Conservation (phyloP, 257 asterid genomes). For the Hygrophila difformis region DNA sequence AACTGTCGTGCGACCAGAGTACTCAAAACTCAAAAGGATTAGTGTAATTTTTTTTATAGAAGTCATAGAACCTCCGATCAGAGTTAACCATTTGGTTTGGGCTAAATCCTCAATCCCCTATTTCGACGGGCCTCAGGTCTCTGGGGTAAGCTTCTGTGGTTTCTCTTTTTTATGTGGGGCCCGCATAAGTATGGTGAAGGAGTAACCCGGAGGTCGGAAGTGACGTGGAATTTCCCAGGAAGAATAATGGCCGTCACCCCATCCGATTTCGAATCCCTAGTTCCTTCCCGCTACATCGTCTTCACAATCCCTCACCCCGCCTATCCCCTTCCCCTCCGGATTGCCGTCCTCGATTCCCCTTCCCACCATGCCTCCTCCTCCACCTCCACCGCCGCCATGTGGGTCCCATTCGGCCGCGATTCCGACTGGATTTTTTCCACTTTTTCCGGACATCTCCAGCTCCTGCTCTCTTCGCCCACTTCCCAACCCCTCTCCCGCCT, state of each 20-base stretch:
- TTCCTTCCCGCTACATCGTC: conserved; percentile 64
- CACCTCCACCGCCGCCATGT: conserved; percentile 44
- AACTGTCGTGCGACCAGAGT: no score
- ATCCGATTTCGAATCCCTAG: conserved; percentile 32
- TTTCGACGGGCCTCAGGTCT: no score
- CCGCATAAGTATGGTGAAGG: no score
- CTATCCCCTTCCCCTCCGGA: conserved; percentile 37
- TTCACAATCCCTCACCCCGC: conserved; percentile 44
- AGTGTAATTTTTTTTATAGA: no score
- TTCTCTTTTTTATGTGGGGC: no score
- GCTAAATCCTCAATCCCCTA: no score
- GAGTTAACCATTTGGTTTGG: no score
- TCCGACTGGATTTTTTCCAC: conserved; percentile 86
- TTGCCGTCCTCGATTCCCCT: conserved; percentile 74
- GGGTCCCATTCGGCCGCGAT: conserved; percentile 73
- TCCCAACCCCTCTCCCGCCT: conserved; percentile 55
- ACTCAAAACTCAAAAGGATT: no score
- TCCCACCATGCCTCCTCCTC: conserved; percentile 14
- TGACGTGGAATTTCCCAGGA: no score
- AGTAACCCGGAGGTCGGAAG: no score
- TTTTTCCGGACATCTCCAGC: conserved; percentile 73
- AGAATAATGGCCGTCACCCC: neutral
- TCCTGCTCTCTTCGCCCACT: conserved; percentile 46
- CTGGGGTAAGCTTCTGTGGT: no score
- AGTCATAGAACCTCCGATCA: no score